Evolutionary conservation across 768 basidiomycete species (phyloP), one percentile per base, ranked within the genome.

Genomic region (Roridomyces roridus): DNA sequence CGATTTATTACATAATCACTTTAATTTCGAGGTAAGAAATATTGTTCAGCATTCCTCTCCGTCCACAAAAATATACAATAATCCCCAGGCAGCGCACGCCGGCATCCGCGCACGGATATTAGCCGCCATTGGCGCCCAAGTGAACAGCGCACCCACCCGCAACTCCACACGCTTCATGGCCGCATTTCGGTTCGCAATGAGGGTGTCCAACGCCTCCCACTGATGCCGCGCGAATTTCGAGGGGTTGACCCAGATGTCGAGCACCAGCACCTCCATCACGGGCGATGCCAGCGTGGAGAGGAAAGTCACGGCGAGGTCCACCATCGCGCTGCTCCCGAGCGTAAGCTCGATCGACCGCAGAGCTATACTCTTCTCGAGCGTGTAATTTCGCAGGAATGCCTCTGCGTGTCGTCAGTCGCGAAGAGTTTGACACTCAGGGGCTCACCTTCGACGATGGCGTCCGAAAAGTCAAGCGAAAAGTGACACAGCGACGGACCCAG

Each of bases 191-290:
- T 24, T 29, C 15, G 21, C 21, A n/a, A 51, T 34, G 8, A n/a
- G 15, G 2, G 26, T n/a, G 18, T 51, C 49, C 36, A 51, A 21
- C 14, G 20, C 49, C 21, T 23, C 40, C 49, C 49, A 51, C 1
- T 17, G 28, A 24, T 41, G 40, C 20, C 15, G 12, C 12, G 18
- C 17, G 18, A 51, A 42, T 4, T 20, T 7, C 29, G 28, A 26
- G 5, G 49, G 49, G 8, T 51, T 41, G 28, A 51, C 40, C 49
- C 49, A 51, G 20, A 51, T 31, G 21, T 51, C 49, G 14, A 51
- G 49, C 12, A 51, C 40, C 18, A 51, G 20, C 20, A 41, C 49
- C 25, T 51, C 49, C 28, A 51, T 18, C 14, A 24, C 29, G 3
- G 49, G 28, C 4, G 40, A 41, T 3, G 7, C 29, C 2, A 24